phyloP scores from a whole-genome alignment of 768 basidiomycete species.

The Boletellus emodensis region DNA sequence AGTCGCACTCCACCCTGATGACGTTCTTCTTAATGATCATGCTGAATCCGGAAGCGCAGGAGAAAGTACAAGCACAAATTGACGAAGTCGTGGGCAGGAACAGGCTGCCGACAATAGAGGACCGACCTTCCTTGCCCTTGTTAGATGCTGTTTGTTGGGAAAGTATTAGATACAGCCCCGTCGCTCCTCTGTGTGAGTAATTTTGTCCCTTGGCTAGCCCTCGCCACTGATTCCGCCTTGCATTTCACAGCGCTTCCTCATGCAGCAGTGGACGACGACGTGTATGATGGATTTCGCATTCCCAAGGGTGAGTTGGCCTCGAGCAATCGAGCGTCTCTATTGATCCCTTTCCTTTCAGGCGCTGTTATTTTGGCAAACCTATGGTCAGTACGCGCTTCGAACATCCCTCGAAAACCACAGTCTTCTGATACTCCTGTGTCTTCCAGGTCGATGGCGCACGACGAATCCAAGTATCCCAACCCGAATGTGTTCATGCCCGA shows the following conservation, averaged over 20 bases:
- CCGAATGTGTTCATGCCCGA: slow-evolving; percentile 3
- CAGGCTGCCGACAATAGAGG: slow-evolving; percentile 7
- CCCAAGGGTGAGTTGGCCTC: slow-evolving; percentile 1
- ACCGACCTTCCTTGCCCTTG: slow-evolving; percentile 3
- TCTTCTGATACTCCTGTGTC: too few relatives aligned
- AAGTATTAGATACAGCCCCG: slow-evolving; percentile 1
- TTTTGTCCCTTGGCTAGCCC: not conserved
- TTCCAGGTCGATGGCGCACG: slow-evolving; percentile 1
- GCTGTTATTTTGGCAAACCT: slow-evolving; percentile 1
- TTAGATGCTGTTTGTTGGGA: slow-evolving; percentile 9
- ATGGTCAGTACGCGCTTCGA: not conserved
- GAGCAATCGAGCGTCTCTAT: not conserved
- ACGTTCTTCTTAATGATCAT: slow-evolving; percentile 11
- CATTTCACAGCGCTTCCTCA: slow-evolving; percentile 1
- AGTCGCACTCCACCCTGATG: not conserved
- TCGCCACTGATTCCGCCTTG: not conserved
- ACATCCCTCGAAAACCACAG: not conserved
- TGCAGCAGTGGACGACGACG: slow-evolving; percentile 1
- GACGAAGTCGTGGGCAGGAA: slow-evolving; percentile 4
- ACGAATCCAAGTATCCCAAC: slow-evolving; percentile 6
- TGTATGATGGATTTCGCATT: slow-evolving; percentile 8
- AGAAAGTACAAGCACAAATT: slow-evolving; percentile 14
- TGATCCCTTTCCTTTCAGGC: not conserved
- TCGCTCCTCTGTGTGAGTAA: slow-evolving; percentile 6
- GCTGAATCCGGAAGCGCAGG: slow-evolving; percentile 3